Evolutionary conservation across 1,284 basidiomycete genomes (phyloP), one percentile per base, ranked within the genome.

Genomic region (Melampsora larici-populina): DNA sequence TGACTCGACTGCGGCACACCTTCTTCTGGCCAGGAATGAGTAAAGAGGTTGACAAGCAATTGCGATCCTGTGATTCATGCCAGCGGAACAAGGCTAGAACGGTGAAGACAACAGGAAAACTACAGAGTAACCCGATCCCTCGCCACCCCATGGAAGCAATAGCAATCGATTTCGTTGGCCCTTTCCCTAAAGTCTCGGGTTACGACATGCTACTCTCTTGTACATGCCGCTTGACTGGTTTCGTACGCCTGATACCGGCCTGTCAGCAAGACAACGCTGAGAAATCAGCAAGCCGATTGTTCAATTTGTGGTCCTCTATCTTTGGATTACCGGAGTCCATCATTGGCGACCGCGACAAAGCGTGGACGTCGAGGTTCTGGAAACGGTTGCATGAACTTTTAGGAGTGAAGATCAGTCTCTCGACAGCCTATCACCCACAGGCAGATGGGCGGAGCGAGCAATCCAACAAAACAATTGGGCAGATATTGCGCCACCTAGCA

Each of bases 301-400:
- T n/a, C n/a, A n/a, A n/a, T n/a, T n/a, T n/a, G n/a, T n/a, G n/a
- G n/a, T n/a, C n/a, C n/a, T n/a, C n/a, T n/a, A n/a, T n/a, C n/a
- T n/a, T n/a, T n/a, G 79, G 82, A 9, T 24, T 82, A 2, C 82
- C 81, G 0, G 26, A 78, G 6, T 48, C 80, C 0, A 80, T 84
- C 60, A 70, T 83, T 8, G 78, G 68, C n/a, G 79, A 83, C 65
- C 49, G 80, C 0, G 80, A 83, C 67, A 80, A 80, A 24, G 79
- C 81, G 1, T 84, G 81, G 68, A 76, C 79, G 0, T 79, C 80
- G 6, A 21, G 62, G 15, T 83, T 84, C 68, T 84, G 83, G 83
- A 49, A 69, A 0, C 64, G 72, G 0, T 77, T 83, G 0, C n/a
- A n/a, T n/a, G n/a, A n/a, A n/a, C n/a, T n/a, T n/a, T n/a, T n/a